These are phyloP conservation scores for Fusarium keratoplasticum DNA, from an alignment of 2,329 filamentous ascomycete species.

Conservation along the genomic window DNA sequence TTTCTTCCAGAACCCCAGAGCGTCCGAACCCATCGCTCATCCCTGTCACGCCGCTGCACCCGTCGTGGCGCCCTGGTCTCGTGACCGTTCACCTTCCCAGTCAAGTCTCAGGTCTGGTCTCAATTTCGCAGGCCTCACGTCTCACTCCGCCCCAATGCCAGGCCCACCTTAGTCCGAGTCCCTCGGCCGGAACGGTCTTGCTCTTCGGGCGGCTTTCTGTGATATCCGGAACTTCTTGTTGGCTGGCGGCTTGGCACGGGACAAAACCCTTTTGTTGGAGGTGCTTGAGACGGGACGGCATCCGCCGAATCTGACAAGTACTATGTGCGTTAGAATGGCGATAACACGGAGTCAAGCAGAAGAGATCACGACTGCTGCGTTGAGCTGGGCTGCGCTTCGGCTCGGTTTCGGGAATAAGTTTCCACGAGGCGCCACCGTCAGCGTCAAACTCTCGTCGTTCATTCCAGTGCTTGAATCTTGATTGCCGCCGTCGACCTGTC, in stretches of 20 bases:
- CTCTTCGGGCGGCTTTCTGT: constrained; percentile 5
- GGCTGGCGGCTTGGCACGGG: constrained; percentile 4
- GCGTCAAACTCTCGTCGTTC: neutral
- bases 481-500: neutral
- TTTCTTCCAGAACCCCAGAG: constrained; percentile 28
- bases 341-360: neutral
- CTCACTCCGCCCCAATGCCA: constrained; percentile 11
- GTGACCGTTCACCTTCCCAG: constrained; percentile 23
- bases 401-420: constrained; percentile 1
- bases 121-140: constrained; percentile 19
- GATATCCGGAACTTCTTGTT: constrained; percentile 7
- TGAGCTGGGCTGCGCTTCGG: neutral
- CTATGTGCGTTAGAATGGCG: neutral
- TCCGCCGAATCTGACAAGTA: neutral
- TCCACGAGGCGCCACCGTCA: neutral
- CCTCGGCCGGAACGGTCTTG: constrained; percentile 22
- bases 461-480: constrained; percentile 1
- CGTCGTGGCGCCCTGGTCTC: constrained; percentile 21
- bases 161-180: constrained; percentile 11
- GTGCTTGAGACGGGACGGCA: neutral
- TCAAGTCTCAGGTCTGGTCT: constrained; percentile 12
- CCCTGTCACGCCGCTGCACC: constrained; percentile 2
- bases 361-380: neutral
- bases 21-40: neutral
- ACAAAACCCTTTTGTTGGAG: neutral